Evolutionary conservation across 345 rosid genomes (phyloP), one percentile per base, ranked within the genome.

Genomic region (Eucalyptus regnans): DNA sequence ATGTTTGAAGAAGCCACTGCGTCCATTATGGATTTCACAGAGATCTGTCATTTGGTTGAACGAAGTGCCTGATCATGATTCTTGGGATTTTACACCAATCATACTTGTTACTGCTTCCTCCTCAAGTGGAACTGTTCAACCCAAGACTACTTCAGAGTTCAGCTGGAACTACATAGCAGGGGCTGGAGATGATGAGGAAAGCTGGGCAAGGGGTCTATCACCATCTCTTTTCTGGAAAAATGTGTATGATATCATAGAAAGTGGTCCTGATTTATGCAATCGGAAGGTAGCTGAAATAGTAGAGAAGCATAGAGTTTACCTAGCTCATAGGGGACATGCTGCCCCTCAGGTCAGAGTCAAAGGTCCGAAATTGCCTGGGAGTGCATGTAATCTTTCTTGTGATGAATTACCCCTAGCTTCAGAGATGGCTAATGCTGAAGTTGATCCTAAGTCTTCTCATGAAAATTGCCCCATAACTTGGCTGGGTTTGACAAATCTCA

Each of bases 101-200:
- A 95, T 97, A 37, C 99, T 97, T 76, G 95, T 97, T 88, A 94
- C 98, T 11, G 96, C 97, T 60, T 97, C 99, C 88, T 92, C 91
- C 31, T 88, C 96, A 4, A 93, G 88, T 22, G 96, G 92, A 33
- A 33, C 91, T 51, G 88, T 87, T 88, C 97, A 93, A 51, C 89
- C 89, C 56, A 90, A 91, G 89, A 92, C 92, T 13, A 93, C 91
- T 56, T 96, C 98, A 17, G 97, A 95, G 92, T 96, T 96, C 90
- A 96, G 99, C 90, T 97, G 99, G 99, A 95, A 87, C 92, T 97
- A 97, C 89, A 97, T 97, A 86, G 93, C 99, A 29, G 99, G 99
- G 88, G 99, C 99, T 85, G 99, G 99, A 88, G 99, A 97, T 64
- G 99, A 97, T 89, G 99, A 97, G 93, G 99, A 97, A 91, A 96